Evolutionary conservation across 441 rosid species (phyloP).

Genomic region (Euphorbia schlechtendalii): DNA sequence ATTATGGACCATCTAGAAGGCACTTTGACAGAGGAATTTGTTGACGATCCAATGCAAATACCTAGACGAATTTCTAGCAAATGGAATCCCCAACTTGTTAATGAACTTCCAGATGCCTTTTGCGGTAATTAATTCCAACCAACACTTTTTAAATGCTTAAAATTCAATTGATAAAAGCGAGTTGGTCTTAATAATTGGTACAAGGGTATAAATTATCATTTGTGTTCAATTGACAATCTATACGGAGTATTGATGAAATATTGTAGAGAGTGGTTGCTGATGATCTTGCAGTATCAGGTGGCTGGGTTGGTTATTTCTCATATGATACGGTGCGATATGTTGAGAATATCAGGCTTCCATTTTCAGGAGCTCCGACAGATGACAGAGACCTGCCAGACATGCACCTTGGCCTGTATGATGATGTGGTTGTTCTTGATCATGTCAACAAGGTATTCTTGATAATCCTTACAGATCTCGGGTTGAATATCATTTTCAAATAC

Average conservation of each 20-base stretch:
- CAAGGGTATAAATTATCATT: too few relatives aligned
- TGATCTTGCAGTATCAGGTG: conserved; percentile 43
- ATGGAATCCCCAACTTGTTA: conserved; percentile 69
- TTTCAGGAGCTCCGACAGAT: conserved; percentile 65
- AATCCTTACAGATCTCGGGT: too few relatives aligned
- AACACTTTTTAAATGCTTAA: too few relatives aligned
- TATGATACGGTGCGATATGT: conserved; percentile 81
- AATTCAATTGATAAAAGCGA: too few relatives aligned
- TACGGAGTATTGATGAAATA: neutral
- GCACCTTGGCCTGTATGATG: conserved; percentile 75
- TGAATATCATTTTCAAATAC: too few relatives aligned
- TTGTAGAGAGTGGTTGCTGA: conserved; percentile 20
- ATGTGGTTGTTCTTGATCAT: conserved; percentile 80
- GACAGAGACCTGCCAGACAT: conserved; percentile 85
- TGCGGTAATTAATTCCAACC: too few relatives aligned
- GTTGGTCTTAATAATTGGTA: too few relatives aligned
- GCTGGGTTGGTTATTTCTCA: conserved; percentile 94
- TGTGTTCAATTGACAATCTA: too few relatives aligned
- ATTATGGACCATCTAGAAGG: conserved; percentile 65
- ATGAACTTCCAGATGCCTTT: conserved; percentile 79
- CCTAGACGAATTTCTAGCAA: conserved; percentile 58
- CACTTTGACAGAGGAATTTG: conserved; percentile 47
- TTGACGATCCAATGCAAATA: conserved; percentile 74
- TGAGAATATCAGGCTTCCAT: conserved; percentile 69
- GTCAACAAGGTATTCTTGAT: conserved; percentile 75